Conservation (phyloP, 768 basidiomycete genomes). For the Rubroboletus satanas region DNA sequence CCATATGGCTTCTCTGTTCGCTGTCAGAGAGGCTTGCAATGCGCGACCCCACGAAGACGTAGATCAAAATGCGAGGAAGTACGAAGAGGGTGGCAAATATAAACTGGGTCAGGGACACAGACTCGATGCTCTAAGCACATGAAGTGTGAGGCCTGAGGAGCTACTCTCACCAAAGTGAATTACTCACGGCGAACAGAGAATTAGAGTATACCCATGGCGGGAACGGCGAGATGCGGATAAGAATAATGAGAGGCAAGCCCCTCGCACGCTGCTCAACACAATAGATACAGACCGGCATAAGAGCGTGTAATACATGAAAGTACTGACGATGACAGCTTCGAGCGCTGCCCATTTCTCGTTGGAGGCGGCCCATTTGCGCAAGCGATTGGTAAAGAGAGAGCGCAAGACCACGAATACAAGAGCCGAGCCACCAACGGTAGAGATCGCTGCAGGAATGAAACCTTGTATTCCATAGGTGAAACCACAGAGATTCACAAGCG, state of each 20-base stretch:
- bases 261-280: conserved; percentile 50
- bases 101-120: conserved; percentile 75
- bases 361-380: conserved; percentile 56
- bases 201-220: conserved; percentile 91
- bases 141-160: conserved; percentile 1
- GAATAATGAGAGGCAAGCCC: conserved; percentile 76
- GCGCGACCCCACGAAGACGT: conserved; percentile 75
- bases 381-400: conserved; percentile 48
- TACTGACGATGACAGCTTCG: conserved; percentile 66
- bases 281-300: not conserved
- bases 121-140: conserved; percentile 56
- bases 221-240: conserved; percentile 78
- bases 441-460: conserved; percentile 56
- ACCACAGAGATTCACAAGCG: conserved; percentile 58
- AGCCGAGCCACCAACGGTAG: conserved; percentile 64
- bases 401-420: conserved; percentile 60
- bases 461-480: conserved; percentile 83
- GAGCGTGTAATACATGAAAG: not conserved
- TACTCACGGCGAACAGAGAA: conserved; percentile 67
- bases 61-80: conserved; percentile 67
- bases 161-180: not conserved
- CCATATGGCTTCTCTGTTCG: conserved; percentile 69
- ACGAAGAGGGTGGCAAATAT: conserved; percentile 65
- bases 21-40: conserved; percentile 75
- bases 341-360: conserved; percentile 77